Evolutionary conservation across 441 rosid genomes (phyloP), one percentile per base, ranked within the genome.

Genomic region (Gossypium davidsonii): DNA sequence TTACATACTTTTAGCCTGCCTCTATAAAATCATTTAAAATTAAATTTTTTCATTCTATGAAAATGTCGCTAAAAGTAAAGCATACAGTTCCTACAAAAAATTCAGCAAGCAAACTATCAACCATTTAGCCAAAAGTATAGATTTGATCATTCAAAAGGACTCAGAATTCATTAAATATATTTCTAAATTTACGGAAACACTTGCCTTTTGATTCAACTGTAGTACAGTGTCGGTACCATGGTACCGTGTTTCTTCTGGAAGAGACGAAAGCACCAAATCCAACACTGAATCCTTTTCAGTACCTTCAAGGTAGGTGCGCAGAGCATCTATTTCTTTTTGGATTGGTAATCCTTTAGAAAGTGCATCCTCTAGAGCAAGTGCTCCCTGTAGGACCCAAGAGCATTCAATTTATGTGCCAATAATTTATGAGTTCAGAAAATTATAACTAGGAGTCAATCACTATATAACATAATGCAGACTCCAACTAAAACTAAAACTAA

Each of bases 291-390:
- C 94, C 74, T 91, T 86, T 34, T 91, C 88, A 73, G 79, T 76
- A 60, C 91, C 97, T 72, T 93, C 89, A 65, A 93, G 86, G 73
- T 86, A 81, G 56, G 79, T 77, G 73, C 82, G 86, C 70, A 96
- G 82, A 73, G 84, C 79, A 78, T 84, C 87, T 37, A 93, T 83
- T 80, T 93, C 98, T 77, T 88, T 85, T 76, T 88, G 88, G 81
- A 93, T 86, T 69, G 99, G 98, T 28, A 89, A 86, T 68, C 99
- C 99, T 84, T 87, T 83, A 44, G 95, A 88, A 77, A 93, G 97
- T 70, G 96, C 90, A 84, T 91, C 97, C 80, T 93, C 98, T 71
- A 95, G 77, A 23, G 96, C 97, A 67, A 93, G 88, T 61, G 92
- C 89, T 79, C 97, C 98, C 99, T 93, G 71, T 66, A 82, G 75